phyloP scores from a whole-genome alignment of 2,329 filamentous ascomycete genomes.

The Cercospora sojina region DNA sequence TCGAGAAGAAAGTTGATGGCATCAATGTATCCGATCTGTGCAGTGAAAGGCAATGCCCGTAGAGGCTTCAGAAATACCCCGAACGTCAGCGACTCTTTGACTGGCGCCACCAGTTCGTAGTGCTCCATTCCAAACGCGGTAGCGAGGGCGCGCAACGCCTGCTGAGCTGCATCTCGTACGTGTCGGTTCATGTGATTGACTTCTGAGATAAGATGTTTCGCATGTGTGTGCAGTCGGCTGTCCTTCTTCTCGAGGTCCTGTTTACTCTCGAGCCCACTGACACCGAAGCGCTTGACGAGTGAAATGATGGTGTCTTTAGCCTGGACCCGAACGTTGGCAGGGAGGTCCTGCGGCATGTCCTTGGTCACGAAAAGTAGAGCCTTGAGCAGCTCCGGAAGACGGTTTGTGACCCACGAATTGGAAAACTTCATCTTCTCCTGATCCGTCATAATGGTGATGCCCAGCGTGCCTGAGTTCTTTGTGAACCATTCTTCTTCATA shows the following conservation, averaged over 20 bases:
- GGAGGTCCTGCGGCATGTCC: conserved; percentile 92
- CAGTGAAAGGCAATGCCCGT: conserved; percentile 85
- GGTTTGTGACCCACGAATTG: conserved; percentile 75
- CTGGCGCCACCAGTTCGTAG: conserved; percentile 82
- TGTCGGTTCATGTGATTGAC: conserved; percentile 94
- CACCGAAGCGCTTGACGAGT: conserved; percentile 73
- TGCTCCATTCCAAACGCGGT: conserved; percentile 74
- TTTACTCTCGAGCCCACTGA: conserved; percentile 69
- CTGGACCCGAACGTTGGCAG: conserved; percentile 79
- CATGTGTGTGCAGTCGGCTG: conserved; percentile 71
- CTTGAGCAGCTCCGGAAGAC: conserved; percentile 83
- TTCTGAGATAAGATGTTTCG: conserved; percentile 81
- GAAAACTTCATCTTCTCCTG: conserved; percentile 81
- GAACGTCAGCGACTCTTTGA: conserved; percentile 83
- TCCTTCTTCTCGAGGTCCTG: conserved; percentile 70
- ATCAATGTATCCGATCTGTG: conserved; percentile 97
- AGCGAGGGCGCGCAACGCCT: conserved; percentile 76
- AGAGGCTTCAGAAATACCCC: conserved; percentile 96
- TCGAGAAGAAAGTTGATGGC: conserved; percentile 94
- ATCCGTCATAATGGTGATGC: conserved; percentile 83
- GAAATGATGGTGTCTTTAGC: conserved; percentile 77
- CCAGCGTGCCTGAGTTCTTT: conserved; percentile 86
- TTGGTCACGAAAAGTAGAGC: conserved; percentile 98
- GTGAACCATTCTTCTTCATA: conserved; percentile 99
- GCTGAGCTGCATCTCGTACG: conserved; percentile 82